Evolutionary conservation across 2,329 filamentous ascomycete species (phyloP).

Genomic region (Lasiodiplodia gonubiensis): DNA sequence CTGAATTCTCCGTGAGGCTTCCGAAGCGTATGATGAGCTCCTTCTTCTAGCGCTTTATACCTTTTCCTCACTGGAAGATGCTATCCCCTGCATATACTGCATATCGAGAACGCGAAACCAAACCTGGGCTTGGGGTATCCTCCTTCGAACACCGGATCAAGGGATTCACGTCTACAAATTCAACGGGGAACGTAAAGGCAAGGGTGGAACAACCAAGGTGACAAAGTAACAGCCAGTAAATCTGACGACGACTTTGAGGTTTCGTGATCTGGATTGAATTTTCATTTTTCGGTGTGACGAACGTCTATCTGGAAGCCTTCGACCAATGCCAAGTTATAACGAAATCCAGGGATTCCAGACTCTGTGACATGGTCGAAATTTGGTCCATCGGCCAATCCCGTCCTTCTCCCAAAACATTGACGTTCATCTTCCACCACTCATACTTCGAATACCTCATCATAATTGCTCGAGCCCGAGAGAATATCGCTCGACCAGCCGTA

Average conservation of each 20-base stretch:
- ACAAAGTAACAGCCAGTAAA: background rate
- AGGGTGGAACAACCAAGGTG: background rate
- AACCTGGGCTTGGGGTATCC: too few relatives aligned
- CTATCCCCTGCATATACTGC: too few relatives aligned
- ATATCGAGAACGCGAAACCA: too few relatives aligned
- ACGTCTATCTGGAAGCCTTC: background rate
- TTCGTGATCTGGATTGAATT: background rate
- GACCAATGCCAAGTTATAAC: background rate
- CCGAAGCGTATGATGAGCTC: too few relatives aligned
- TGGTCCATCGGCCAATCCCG: background rate
- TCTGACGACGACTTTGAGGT: background rate
- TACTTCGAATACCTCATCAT: background rate
- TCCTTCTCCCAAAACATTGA: background rate
- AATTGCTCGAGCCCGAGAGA: background rate
- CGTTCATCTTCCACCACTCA: background rate
- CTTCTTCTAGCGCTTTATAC: too few relatives aligned
- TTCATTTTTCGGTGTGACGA: background rate
- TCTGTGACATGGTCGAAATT: background rate
- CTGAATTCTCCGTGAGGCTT: too few relatives aligned
- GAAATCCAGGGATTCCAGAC: background rate
- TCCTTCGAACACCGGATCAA: too few relatives aligned
- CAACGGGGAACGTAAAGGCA: background rate
- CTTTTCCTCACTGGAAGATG: too few relatives aligned
- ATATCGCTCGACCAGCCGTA: constrained; percentile 39
- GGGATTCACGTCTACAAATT: too few relatives aligned